Base-by-base conservation (phyloP, 495 filamentous ascomycete species). In the Penicillium parvum region DNA sequence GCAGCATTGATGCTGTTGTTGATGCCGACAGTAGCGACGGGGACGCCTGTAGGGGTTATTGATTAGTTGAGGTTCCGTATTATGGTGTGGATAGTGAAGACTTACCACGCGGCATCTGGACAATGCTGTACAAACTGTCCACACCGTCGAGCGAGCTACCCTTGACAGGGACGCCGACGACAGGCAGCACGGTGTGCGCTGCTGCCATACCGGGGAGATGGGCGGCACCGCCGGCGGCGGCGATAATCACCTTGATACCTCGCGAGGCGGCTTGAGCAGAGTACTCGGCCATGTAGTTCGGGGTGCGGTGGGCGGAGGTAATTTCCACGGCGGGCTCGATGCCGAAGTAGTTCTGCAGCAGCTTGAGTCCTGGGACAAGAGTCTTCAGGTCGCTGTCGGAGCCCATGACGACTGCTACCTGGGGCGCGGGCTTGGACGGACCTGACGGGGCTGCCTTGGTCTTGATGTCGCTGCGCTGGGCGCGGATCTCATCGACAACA, bases 1-100 rank as follows among this genome's bases (percentile, higher is more conserved):
- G 88, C 94, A 2, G 90, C 94, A 65, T 96, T 97, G 37, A 85
- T 85, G 42, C 81, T 84, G 68, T 98, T 96, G 65, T 95, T 90
- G 65, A 96, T 94, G 9, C 84, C 88, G 9, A 97, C 86, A 3
- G 88, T 91, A 15, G 88, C 88, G 38, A 89, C 85, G 23, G 90
- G 90, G 37, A 90, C 83, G 15, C 86, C 85, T 70, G 67, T 64
- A 73, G 23, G 32, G 23, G 9, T 15, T n/a, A n/a, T n/a, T 10
- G 32, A 40, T 55, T 48, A 51, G 52, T 33, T 48, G 12, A 22
- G 16, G 6, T 19, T 32, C 0, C 3, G 18, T 32, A 33, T 14
- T 26, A 17, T 26, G 14, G 32, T 1, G 1, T 11, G 17, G 27
- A 40, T 33, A 14, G 16, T 16, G 34, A 37, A 19, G 34, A 57